Base-by-base conservation (phyloP, 495 filamentous ascomycete species). In the Tetracladium setigerum region DNA sequence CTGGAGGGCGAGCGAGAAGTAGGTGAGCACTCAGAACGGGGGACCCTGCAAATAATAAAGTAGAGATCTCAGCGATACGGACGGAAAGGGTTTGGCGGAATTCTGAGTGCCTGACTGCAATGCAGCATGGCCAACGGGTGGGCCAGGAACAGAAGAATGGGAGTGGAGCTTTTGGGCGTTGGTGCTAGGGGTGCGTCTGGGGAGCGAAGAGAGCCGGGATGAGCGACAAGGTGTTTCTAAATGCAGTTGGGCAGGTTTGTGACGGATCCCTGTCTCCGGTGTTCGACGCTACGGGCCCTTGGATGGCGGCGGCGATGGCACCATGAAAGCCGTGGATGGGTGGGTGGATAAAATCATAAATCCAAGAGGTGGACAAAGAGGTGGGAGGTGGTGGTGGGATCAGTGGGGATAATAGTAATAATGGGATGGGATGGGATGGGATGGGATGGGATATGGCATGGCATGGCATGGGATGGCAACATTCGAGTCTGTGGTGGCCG, bases 11-110 rank as follows among this genome's bases (percentile, higher is more conserved):
- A 41, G 32, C 19, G 41, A 58, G 22, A 47, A 40, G 43, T 49
- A 46, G 46, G 49, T 45, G 53, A 41, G 55, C 49, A 45, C 52
- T 58, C 10, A 36, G 32, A 49, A 55, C 42, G 56, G 55, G 22
- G 56, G 56, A 55, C 56, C 52, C 52, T 54, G 52, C 49, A 45
- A 53, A 54, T 27, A 27, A 27, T 58, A 58, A 58, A 54, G 47
- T 51, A 54, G 50, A 42, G 24, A 46, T 22, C 16, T 40, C 40
- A 48, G 36, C 30, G 45, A 51, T 52, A 13, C 37, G 17, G 38
- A 22, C 36, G 19, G 31, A 44, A 47, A 17, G 4, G 50, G 42
- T 34, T 47, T 36, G 44, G 19, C 30, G 34, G 16, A 46, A 15
- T 27, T 34, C 31, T 22, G 46, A 30, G 44, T 3, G 16, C 4